Percentiles rank a stretch among this genome's conserved stretches.
Evolutionary conservation across 345 rosid species (phyloP).

Genomic region (Erodium maritimum): DNA sequence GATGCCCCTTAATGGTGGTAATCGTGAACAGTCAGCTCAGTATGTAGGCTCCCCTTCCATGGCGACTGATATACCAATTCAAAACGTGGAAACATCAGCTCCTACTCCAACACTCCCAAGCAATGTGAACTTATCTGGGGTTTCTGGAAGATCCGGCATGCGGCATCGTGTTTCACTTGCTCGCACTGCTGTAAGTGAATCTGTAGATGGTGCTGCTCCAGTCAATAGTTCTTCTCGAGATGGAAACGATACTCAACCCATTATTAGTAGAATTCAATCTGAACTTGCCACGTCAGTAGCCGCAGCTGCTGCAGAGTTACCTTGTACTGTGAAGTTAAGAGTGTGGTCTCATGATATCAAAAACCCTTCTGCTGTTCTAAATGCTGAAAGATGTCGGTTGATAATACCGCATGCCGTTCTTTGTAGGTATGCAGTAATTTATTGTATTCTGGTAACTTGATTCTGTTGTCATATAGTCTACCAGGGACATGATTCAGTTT

Average conservation of each 20-base stretch:
- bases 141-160: conserved; percentile 26
- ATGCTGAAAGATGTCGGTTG: conserved; percentile 54
- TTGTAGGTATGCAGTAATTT: conserved; percentile 48
- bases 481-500: background rate
- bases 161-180: conserved; percentile 23
- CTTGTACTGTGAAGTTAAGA: conserved; percentile 88
- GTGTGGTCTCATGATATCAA: conserved; percentile 78
- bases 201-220: conserved; percentile 20
- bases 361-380: conserved; percentile 54
- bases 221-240: conserved; percentile 13
- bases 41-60: conserved; percentile 8
- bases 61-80: too few species aligned
- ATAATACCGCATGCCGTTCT: conserved; percentile 89
- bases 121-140: conserved; percentile 14
- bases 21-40: conserved; percentile 16
- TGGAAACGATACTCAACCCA: conserved; percentile 34
- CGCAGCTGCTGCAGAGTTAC: conserved; percentile 79
- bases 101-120: conserved; percentile 15
- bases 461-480: background rate
- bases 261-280: conserved; percentile 49
- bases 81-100: conserved; percentile 10
- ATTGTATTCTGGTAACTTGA: background rate
- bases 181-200: conserved; percentile 16
- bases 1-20: conserved; percentile 14
- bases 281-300: conserved; percentile 76